phyloP scores from a whole-genome alignment of 1,139 yeast species.

The Hanseniaspora gamundiae region DNA sequence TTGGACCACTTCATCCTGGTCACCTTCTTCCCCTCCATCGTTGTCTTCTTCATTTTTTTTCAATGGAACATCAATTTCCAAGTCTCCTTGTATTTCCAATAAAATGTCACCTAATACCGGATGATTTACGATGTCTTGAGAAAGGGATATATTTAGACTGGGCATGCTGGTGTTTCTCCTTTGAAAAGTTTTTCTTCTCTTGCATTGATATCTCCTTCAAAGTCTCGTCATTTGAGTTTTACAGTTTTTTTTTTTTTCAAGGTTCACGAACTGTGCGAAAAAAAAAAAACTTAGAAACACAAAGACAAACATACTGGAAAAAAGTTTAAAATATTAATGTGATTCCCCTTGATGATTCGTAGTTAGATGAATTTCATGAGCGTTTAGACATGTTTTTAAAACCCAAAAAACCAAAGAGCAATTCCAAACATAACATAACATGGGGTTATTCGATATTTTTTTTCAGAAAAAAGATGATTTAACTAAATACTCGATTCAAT shows the following conservation, averaged over 20 bases:
- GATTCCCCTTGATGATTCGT: too few relatives aligned
- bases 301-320: background rate
- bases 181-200: background rate
- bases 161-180: background rate
- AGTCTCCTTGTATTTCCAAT: conserved; percentile 62
- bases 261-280: too few relatives aligned
- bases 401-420: background rate
- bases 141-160: conserved; percentile 1
- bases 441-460: background rate
- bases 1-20: conserved; percentile 32
- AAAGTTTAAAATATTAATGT: too few relatives aligned
- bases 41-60: conserved; percentile 15
- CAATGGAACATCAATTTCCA: conserved; percentile 32
- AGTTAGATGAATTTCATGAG: too few relatives aligned
- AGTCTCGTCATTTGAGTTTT: background rate
- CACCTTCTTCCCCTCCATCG: conserved; percentile 14
- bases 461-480: conserved; percentile 4
- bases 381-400: too few relatives aligned
- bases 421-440: background rate
- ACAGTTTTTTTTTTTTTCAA: background rate
- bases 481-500: conserved; percentile 4
- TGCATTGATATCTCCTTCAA: background rate
- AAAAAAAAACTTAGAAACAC: background rate
- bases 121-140: conserved; percentile 3
- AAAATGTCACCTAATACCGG: conserved; percentile 46